A percentile compares a stretch with the other conserved stretches of the same genome.
phyloP scores from a whole-genome alignment of 148 eudicot genomes.

The Beta vulgaris region DNA sequence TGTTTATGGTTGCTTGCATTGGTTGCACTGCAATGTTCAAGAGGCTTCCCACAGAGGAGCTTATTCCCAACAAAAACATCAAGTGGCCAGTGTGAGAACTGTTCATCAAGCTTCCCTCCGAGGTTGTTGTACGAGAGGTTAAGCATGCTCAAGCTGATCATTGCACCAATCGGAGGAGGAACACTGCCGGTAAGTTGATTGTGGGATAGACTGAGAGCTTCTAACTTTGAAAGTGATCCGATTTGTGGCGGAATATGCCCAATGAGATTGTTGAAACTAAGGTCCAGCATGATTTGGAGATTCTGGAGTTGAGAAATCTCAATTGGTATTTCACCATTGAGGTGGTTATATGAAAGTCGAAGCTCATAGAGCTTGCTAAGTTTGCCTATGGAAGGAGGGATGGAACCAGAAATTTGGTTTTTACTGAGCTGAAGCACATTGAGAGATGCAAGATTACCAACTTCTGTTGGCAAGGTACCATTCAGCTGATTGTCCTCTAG shows the following conservation, averaged over 20 bases:
- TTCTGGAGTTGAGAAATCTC: conserved; percentile 70
- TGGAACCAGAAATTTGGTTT: conserved; percentile 61
- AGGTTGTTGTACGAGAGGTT: conserved; percentile 78
- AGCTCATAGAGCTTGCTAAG: conserved; percentile 79
- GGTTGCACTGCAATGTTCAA: conserved; percentile 40
- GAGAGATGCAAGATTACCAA: conserved; percentile 69
- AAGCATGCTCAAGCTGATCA: conserved; percentile 81
- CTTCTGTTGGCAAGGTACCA: conserved; percentile 58
- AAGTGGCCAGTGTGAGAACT: conserved; percentile 61
- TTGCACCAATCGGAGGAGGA: conserved; percentile 59
- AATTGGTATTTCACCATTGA: conserved; percentile 63
- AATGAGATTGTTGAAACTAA: conserved; percentile 69
- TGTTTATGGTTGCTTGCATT: conserved; percentile 29
- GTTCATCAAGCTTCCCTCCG: conserved; percentile 65
- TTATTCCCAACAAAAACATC: conserved; percentile 66
- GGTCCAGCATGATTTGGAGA: conserved; percentile 75
- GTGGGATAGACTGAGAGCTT: conserved; percentile 77
- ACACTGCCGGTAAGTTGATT: conserved; percentile 67
- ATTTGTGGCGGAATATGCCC: conserved; percentile 70
- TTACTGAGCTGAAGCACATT: conserved; percentile 66
- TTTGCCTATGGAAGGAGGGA: conserved; percentile 64
- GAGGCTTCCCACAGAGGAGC: conserved; percentile 75
- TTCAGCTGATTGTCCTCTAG: conserved; percentile 52
- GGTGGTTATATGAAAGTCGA: conserved; percentile 59
- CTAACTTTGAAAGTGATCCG: conserved; percentile 64